These are phyloP conservation scores for Aspergillus bertholletiae DNA, from an alignment of 495 filamentous ascomycete genomes.

Conservation along the genomic window DNA sequence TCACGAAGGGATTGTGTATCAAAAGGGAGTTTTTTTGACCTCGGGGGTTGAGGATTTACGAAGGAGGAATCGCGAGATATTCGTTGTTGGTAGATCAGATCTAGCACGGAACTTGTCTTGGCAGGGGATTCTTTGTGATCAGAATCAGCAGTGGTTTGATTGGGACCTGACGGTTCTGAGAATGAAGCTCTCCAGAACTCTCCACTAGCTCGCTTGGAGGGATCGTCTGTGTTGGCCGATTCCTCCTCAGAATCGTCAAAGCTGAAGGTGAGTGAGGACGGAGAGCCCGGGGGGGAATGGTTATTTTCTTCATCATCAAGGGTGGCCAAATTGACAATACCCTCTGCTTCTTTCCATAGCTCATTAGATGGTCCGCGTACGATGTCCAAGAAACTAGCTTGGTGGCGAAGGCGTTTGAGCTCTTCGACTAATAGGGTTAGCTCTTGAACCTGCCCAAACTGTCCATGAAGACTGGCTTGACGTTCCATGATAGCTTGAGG, in stretches of 20 bases:
- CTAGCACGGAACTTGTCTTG: conserved; percentile 75
- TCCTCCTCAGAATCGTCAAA: conserved; percentile 62
- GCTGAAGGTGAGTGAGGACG: conserved; percentile 49
- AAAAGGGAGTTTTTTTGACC: conserved; percentile 79
- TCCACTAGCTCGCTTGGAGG: conserved; percentile 34
- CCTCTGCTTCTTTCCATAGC: conserved; percentile 83
- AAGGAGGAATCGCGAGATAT: conserved; percentile 47
- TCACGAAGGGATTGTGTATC: conserved; percentile 86
- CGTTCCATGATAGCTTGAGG: conserved; percentile 78
- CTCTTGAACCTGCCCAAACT: conserved; percentile 84
- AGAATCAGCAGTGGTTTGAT: conserved; percentile 15
- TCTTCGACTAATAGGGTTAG: conserved; percentile 78
- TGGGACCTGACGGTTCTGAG: conserved; percentile 18
- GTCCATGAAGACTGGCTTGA: conserved; percentile 79
- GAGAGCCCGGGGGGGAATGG: conserved; percentile 46
- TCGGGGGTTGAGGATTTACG: conserved; percentile 36
- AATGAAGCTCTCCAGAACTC: conserved; percentile 31
- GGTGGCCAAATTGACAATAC: conserved; percentile 81
- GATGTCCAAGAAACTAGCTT: conserved; percentile 63
- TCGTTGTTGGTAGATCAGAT: conserved; percentile 72
- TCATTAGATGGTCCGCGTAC: conserved; percentile 57
- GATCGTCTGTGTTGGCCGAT: conserved; percentile 30
- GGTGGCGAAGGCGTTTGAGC: conserved; percentile 63
- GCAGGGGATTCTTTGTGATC: conserved; percentile 47
- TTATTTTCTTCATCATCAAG: conserved; percentile 70